These are phyloP conservation scores for Aureobasidium sp. DNA, from an alignment of 2,329 filamentous ascomycete species.

Conservation along the genomic window DNA sequence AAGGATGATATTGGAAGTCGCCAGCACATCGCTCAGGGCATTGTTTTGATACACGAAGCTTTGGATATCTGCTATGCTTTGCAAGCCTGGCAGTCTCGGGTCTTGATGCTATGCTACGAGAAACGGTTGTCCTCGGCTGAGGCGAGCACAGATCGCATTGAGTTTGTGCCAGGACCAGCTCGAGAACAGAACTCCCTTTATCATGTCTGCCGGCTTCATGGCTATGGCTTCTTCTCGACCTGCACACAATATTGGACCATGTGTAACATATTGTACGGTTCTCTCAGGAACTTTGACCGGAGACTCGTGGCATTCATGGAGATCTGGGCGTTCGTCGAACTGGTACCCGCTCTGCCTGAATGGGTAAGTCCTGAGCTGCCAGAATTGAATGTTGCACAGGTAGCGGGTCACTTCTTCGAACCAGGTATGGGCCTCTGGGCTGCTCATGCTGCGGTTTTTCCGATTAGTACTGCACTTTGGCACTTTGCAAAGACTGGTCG, in stretches of 20 bases:
- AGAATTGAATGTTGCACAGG: not conserved
- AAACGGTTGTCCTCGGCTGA: not conserved
- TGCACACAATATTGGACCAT: constrained; percentile 4
- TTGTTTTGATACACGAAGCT: not conserved
- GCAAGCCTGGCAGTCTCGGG: not conserved
- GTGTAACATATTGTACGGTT: not conserved
- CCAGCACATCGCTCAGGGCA: not conserved
- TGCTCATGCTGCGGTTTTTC: not conserved
- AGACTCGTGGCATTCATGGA: not conserved
- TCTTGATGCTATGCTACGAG: not conserved
- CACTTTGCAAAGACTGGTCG: not conserved
- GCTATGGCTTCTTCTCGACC: not conserved
- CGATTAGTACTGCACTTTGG: not conserved
- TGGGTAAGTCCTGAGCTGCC: not conserved
- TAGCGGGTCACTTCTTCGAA: not conserved
- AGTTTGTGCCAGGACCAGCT: not conserved
- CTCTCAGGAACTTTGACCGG: not conserved
- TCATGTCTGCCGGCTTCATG: not conserved
- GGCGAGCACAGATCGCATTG: not conserved
- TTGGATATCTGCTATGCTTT: not conserved
- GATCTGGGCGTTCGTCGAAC: not conserved
- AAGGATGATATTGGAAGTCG: not conserved
- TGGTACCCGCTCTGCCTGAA: not conserved
- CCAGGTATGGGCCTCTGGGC: not conserved
- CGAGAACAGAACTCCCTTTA: not conserved